Base-by-base conservation (phyloP, 1,284 basidiomycete genomes). In the Hemileia vastatrix region DNA sequence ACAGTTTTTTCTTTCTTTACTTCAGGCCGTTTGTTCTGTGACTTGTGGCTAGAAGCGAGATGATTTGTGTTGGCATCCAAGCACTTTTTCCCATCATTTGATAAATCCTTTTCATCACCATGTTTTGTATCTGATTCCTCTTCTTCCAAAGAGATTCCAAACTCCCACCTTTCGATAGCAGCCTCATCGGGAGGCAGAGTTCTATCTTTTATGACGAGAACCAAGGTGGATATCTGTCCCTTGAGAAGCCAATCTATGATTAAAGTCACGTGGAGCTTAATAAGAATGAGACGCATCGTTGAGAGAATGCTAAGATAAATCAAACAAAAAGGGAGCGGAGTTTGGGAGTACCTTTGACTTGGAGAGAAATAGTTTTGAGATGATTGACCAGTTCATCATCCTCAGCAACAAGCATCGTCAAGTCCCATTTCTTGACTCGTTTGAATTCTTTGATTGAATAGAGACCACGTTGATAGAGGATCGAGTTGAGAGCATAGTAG, bases 401-500 rank as follows among this genome's bases (percentile, higher is more conserved):
- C 66, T 92, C 87, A 1, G 92, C 95, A 1, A 95, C 86, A 27
- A 98, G 83, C 70, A 99, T 89, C 1, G 91, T 93, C 68, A 97
- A 86, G 0, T 94, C 94, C 90, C 87, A 93, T 90, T 67, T 66
- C 72, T 95, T 93, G 21, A 75, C 71, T 19, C 69, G 72, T 18
- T 71, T 72, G 76, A 99, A 99, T 77, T 99, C 95, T 77, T 98
- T 94, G 0, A 90, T 86, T 1, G 95, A 93, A 76, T 98, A 99
- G 31, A 99, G 90, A 57, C 90, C 90, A 31, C 95, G 83, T 78
- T 98, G 94, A 78, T 95, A 98, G 51, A 99, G 80, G 71, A 99
- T 96, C 90, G 86, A 89, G 79, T 94, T 94, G 67, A 93, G 90
- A 21, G 89, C 87, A 77, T 91, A 98, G 80, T 94, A 93, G 82